Percentiles rank a stretch among this genome's conserved stretches.
Conservation (phyloP, 306 rosid species). For the Delonix regia region DNA sequence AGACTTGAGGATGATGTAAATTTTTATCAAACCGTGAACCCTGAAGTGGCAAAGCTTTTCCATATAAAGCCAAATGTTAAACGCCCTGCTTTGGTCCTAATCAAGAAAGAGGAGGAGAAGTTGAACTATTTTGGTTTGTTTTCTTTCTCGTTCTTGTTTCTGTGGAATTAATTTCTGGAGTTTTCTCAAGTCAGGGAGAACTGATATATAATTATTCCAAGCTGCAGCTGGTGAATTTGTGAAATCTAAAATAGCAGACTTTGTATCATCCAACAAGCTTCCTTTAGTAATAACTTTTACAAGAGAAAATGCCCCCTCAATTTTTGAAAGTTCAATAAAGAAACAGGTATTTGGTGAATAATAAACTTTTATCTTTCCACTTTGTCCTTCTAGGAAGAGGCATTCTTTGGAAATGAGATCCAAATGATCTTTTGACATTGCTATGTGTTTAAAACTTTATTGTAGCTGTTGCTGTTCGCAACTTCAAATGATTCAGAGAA, state of each 20-base stretch:
- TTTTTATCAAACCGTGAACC: constrained; percentile 87
- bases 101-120: constrained; percentile 90
- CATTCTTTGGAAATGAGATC: constrained; percentile 8
- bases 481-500: constrained; percentile 74
- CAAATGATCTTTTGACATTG: constrained; percentile 13
- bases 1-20: constrained; percentile 88
- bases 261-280: constrained; percentile 83
- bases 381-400: constrained; percentile 20
- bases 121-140: constrained; percentile 76
- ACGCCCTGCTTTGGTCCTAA: constrained; percentile 83
- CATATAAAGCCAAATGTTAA: constrained; percentile 74
- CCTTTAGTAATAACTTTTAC: constrained; percentile 87
- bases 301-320: constrained; percentile 77
- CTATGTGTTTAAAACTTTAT: constrained; percentile 30
- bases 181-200: background rate
- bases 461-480: constrained; percentile 78
- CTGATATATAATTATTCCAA: constrained; percentile 28
- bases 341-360: constrained; percentile 76
- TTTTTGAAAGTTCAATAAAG: constrained; percentile 91
- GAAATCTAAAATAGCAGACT: constrained; percentile 70
- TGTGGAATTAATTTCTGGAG: constrained; percentile 2
- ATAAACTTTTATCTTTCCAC: background rate
- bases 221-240: constrained; percentile 75
- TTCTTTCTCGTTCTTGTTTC: constrained; percentile 12
- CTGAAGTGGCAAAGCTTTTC: constrained; percentile 91